These are phyloP conservation scores for Thielaviopsis musarum DNA, from an alignment of 2,329 filamentous ascomycete species.

Conservation along the genomic window DNA sequence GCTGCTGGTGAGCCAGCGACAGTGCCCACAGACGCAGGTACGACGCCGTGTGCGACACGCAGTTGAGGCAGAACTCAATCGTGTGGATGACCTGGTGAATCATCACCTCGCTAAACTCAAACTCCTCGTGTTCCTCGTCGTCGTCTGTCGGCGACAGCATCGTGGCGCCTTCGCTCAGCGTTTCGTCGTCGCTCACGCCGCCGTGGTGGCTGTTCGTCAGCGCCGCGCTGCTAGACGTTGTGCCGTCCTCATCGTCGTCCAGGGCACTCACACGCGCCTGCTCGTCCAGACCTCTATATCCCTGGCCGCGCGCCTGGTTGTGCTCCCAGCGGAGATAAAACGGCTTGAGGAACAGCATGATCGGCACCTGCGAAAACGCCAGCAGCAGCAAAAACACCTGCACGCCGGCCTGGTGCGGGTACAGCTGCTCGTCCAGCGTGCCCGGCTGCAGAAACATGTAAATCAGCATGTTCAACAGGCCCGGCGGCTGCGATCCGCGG, in stretches of 20 bases:
- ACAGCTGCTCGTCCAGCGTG: conserved; percentile 54
- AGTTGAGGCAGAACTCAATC: conserved; percentile 98
- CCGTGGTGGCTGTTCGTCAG: conserved; percentile 17
- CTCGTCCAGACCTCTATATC: conserved; percentile 89
- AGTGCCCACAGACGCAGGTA: conserved; percentile 97
- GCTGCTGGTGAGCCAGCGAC: conserved; percentile 92
- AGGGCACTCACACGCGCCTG: conserved; percentile 73
- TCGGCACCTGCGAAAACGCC: conserved; percentile 72
- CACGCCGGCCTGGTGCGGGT: conserved; percentile 56
- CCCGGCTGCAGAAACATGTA: conserved; percentile 97
- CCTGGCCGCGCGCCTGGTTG: conserved; percentile 70
- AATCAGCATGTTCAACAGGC: conserved; percentile 95
- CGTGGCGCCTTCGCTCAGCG: conserved; percentile 66
- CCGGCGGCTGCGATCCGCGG: conserved; percentile 53
- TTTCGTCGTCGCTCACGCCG: conserved; percentile 37
- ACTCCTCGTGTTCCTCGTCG: conserved; percentile 78
- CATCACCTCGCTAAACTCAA: conserved; percentile 94
- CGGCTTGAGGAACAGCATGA: conserved; percentile 87
- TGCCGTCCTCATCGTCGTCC: conserved; percentile 66
- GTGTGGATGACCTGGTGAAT: conserved; percentile 99
- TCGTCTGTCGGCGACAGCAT: conserved; percentile 80
- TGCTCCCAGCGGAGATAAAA: conserved; percentile 90
- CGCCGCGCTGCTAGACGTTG: conserved; percentile 32
- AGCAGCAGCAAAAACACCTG: conserved; percentile 67
- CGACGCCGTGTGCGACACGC: conserved; percentile 94